A percentile compares a stretch with the other conserved stretches of the same genome.
Evolutionary conservation across 176 grass and related monocot species (phyloP).

Genomic region (Stipa capillata): DNA sequence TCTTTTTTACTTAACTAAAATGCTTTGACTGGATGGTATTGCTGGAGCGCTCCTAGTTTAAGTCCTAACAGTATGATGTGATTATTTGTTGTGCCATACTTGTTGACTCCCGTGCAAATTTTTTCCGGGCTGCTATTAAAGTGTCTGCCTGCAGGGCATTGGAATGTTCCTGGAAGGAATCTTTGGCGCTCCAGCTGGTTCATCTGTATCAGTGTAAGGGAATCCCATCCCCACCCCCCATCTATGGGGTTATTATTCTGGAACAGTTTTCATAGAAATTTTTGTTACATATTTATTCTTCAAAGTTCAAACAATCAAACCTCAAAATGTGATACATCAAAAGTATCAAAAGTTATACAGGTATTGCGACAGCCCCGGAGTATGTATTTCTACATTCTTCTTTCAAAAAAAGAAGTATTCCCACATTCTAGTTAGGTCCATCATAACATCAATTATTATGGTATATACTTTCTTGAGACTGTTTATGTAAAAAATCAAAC

Average conservation of each 20-base stretch:
- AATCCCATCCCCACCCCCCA: neutral
- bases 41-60: neutral
- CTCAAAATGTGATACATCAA: too few relatives aligned
- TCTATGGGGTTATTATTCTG: neutral
- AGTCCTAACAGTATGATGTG: neutral
- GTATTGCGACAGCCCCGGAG: too few relatives aligned
- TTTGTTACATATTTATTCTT: neutral
- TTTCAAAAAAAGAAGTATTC: too few relatives aligned
- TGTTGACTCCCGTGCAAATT: neutral
- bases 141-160: constrained; percentile 53
- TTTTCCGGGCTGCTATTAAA: neutral
- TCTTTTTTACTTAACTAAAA: neutral
- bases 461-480: too few relatives aligned
- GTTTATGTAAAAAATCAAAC: neutral
- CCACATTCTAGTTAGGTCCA: too few relatives aligned
- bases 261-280: neutral
- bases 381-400: neutral
- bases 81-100: constrained; percentile 1
- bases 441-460: too few relatives aligned
- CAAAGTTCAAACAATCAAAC: too few relatives aligned
- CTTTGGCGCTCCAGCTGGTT: constrained; percentile 70
- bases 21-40: neutral
- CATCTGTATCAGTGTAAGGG: constrained; percentile 81
- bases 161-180: constrained; percentile 87
- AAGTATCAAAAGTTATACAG: too few relatives aligned